These are phyloP conservation scores for Pichia phayaonensis DNA, from an alignment of 805 yeast genomes.

Conservation along the genomic window DNA sequence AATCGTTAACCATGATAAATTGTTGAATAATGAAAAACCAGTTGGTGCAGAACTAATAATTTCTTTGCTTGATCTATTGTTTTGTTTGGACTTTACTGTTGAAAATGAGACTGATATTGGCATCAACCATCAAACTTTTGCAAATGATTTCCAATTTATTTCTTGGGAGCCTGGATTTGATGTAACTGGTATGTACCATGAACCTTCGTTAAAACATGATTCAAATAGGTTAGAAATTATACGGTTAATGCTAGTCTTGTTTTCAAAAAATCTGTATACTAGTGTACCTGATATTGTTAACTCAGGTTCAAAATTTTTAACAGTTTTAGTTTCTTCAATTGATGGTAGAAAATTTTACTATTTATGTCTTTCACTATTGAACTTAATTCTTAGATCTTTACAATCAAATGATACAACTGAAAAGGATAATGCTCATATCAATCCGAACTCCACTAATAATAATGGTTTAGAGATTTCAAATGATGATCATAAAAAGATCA, in stretches of 20 bases:
- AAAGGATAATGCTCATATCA: constrained; percentile 3
- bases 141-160: constrained; percentile 29
- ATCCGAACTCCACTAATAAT: constrained; percentile 22
- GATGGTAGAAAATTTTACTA: constrained; percentile 43
- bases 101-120: constrained; percentile 13
- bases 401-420: constrained; percentile 15
- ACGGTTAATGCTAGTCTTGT: constrained; percentile 49
- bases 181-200: constrained; percentile 19
- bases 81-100: constrained; percentile 51
- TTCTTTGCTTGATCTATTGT: constrained; percentile 39
- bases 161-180: constrained; percentile 86
- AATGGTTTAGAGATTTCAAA: constrained; percentile 35
- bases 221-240: constrained; percentile 62
- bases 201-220: constrained; percentile 40
- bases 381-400: constrained; percentile 49
- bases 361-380: constrained; percentile 63
- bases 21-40: constrained; percentile 16
- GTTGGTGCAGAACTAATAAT: constrained; percentile 34
- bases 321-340: constrained; percentile 42
- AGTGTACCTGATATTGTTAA: constrained; percentile 34
- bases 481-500: constrained; percentile 29
- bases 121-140: not conserved
- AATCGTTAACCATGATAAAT: not conserved
- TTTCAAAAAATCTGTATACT: constrained; percentile 54
- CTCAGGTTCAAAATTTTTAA: constrained; percentile 54